These are phyloP conservation scores for Hymenoscyphus scutula DNA, from an alignment of 2,329 filamentous ascomycete species.

Conservation along the genomic window DNA sequence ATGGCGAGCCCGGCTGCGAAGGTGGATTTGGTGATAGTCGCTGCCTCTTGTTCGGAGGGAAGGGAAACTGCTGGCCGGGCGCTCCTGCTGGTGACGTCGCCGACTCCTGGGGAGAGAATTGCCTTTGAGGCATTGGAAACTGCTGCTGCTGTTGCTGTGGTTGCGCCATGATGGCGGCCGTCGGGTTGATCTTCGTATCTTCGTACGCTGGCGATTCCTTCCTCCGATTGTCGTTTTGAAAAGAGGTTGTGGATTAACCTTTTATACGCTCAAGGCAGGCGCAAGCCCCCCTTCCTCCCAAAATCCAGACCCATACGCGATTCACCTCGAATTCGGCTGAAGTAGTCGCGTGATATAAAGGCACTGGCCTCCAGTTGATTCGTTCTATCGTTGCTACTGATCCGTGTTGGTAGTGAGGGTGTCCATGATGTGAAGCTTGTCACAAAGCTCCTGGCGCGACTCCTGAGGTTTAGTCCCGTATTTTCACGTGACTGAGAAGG, in stretches of 20 bases:
- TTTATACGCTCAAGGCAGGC: constrained; percentile 29
- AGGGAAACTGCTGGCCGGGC: constrained; percentile 52
- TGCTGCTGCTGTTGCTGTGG: constrained; percentile 36
- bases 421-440: not conserved
- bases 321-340: not conserved
- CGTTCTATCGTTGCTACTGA: not conserved
- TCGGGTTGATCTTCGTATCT: too few relatives aligned
- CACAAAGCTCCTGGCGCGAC: constrained; percentile 1
- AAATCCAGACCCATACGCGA: constrained; percentile 31
- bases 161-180: constrained; percentile 35
- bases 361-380: not conserved
- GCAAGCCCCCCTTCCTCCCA: constrained; percentile 32
- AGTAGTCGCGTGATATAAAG: not conserved
- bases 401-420: not conserved
- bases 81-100: constrained; percentile 57
- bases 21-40: constrained; percentile 66
- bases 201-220: not conserved
- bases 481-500: not conserved
- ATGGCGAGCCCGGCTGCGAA: constrained; percentile 66
- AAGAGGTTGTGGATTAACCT: constrained; percentile 14
- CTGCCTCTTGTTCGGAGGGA: constrained; percentile 71
- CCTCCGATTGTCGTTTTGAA: constrained; percentile 2
- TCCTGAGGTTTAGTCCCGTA: not conserved
- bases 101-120: constrained; percentile 62
- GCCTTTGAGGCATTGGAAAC: constrained; percentile 46